These are phyloP conservation scores for Eragrostis tef DNA, from an alignment of 202 grass and related monocot genomes.

Conservation along the genomic window DNA sequence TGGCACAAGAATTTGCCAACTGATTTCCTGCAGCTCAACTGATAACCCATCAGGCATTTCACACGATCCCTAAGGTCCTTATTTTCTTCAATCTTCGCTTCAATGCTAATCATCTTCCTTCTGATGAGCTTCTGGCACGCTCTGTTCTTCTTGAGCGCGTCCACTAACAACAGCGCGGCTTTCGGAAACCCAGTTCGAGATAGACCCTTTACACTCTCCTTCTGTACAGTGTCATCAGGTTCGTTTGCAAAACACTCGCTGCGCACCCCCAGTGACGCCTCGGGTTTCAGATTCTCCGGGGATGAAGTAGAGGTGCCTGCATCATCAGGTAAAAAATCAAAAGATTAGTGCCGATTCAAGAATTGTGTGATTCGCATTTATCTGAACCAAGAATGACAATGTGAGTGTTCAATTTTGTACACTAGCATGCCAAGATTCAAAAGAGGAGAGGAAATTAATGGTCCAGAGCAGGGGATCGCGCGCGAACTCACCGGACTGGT, in stretches of 20 bases:
- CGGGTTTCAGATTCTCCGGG: conserved; percentile 28
- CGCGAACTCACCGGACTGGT: conserved; percentile 59
- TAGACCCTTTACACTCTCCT: conserved; percentile 45
- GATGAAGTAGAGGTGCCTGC: conserved; percentile 42
- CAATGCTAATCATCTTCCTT: conserved; percentile 81
- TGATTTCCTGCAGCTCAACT: conserved; percentile 68
- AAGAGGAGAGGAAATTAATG: neutral
- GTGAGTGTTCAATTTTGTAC: neutral
- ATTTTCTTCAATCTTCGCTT: conserved; percentile 89
- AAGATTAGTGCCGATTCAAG: neutral
- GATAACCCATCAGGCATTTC: conserved; percentile 88
- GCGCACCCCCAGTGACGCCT: conserved; percentile 4
- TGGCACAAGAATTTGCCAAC: conserved; percentile 58
- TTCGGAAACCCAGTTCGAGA: conserved; percentile 57
- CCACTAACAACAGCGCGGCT: conserved; percentile 68
- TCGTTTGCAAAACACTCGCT: neutral
- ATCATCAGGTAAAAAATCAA: conserved; percentile 32
- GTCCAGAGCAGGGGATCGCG: neutral
- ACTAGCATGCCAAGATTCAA: neutral
- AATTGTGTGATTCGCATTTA: neutral
- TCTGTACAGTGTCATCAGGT: conserved; percentile 5
- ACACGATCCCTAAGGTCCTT: conserved; percentile 77
- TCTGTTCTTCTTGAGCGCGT: conserved; percentile 88
- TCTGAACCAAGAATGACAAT: conserved; percentile 2
- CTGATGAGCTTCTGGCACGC: conserved; percentile 90